phyloP scores from a whole-genome alignment of 1,284 basidiomycete species.

The Mycena sp. region DNA sequence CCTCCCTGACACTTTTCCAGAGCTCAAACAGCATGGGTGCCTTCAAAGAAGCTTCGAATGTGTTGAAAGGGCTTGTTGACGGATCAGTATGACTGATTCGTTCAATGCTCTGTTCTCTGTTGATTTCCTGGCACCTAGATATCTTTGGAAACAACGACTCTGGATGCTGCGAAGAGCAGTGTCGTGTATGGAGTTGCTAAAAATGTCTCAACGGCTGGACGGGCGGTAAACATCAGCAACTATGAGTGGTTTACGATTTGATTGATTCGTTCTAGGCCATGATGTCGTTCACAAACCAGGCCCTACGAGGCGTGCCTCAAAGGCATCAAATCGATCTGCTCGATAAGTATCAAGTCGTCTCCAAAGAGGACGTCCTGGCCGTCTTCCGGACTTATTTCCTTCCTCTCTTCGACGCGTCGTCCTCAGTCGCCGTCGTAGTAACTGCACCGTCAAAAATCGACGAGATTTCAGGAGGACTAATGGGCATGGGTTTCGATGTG shows the following conservation, averaged over 20 bases:
- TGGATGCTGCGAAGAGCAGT: conserved; percentile 94
- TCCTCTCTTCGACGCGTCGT: conserved; percentile 85
- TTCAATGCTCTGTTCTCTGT: neutral
- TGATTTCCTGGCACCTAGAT: conserved; percentile 59
- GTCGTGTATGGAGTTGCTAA: conserved; percentile 89
- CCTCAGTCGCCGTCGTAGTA: conserved; percentile 85
- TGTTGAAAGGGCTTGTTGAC: conserved; percentile 81
- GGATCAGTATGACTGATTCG: conserved; percentile 70
- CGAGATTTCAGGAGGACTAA: conserved; percentile 75
- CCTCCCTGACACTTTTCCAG: conserved; percentile 45
- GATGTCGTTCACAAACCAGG: conserved; percentile 88
- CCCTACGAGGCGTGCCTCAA: conserved; percentile 81
- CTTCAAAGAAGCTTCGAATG: conserved; percentile 82
- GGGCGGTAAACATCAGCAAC: conserved; percentile 69
- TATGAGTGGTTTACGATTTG: neutral
- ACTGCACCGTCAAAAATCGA: conserved; percentile 85
- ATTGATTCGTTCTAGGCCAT: conserved; percentile 60
- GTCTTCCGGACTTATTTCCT: conserved; percentile 83
- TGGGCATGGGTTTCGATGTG: conserved; percentile 80
- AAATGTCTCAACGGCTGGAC: conserved; percentile 83
- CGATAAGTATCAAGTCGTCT: conserved; percentile 82
- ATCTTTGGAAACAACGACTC: conserved; percentile 80
- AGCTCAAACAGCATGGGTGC: conserved; percentile 91
- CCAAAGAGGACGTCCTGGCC: conserved; percentile 78
- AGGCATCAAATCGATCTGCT: conserved; percentile 80